Evolutionary conservation across 169 alveolate species (phyloP).

Genomic region (Cryptosporidium felis): DNA sequence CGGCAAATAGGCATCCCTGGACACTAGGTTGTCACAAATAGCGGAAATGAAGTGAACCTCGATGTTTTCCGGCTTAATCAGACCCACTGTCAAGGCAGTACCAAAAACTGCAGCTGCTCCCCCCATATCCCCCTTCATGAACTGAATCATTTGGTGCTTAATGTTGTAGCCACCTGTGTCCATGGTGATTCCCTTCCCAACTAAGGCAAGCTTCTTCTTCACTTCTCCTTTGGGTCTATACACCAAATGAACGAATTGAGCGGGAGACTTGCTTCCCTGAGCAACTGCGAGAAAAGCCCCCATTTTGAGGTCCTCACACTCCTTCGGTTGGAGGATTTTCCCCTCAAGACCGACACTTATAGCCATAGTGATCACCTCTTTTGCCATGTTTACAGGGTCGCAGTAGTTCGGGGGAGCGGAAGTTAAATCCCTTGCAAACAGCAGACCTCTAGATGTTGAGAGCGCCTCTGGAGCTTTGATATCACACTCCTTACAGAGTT

Average conservation of each 20-base stretch:
- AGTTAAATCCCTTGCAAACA: constrained; percentile 79
- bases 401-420: constrained; percentile 86
- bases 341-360: constrained; percentile 78
- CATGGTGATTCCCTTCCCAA: constrained; percentile 93
- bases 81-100: constrained; percentile 84
- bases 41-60: constrained; percentile 88
- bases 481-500: background rate
- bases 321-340: constrained; percentile 80
- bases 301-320: constrained; percentile 84
- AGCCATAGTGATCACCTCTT: constrained; percentile 77
- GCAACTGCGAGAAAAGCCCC: constrained; percentile 87
- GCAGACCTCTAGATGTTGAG: constrained; percentile 13
- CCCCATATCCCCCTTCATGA: constrained; percentile 76
- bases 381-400: constrained; percentile 81
- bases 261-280: constrained; percentile 88
- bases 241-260: constrained; percentile 84
- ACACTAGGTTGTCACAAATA: constrained; percentile 91
- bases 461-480: background rate
- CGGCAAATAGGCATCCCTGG: constrained; percentile 89
- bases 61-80: constrained; percentile 82
- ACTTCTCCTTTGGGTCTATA: constrained; percentile 76
- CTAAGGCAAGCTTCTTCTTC: constrained; percentile 83
- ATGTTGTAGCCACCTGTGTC: constrained; percentile 94
- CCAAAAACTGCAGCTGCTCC: constrained; percentile 88
- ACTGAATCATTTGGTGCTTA: constrained; percentile 76